Percentiles rank a stretch among this genome's conserved stretches.
These are phyloP conservation scores for Leccinum laetum DNA, from an alignment of 1,284 basidiomycete genomes.

Conservation along the genomic window DNA sequence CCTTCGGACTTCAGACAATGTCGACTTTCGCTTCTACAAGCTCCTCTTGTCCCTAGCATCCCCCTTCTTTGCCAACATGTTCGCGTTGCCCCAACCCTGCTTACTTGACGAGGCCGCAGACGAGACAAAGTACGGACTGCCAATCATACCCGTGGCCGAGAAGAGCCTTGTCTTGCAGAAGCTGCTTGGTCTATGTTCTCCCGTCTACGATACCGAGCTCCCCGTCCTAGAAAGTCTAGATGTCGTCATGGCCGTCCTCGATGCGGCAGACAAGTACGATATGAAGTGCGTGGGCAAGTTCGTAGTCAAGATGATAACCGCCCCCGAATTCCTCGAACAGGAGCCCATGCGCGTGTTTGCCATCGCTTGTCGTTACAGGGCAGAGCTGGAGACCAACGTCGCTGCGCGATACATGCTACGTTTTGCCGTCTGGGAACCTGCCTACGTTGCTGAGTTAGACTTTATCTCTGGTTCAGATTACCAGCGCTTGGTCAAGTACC, in stretches of 20 bases:
- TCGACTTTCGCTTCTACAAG: slow-evolving; percentile 40
- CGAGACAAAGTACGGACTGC: slow-evolving; percentile 30
- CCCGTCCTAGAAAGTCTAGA: slow-evolving; percentile 31
- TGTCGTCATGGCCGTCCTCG: slow-evolving; percentile 34
- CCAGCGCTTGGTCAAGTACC: slow-evolving; percentile 45
- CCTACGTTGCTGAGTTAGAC: slow-evolving; percentile 41
- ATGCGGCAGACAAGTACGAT: slow-evolving; percentile 37
- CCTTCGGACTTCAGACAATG: slow-evolving; percentile 38
- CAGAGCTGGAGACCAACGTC: slow-evolving; percentile 39
- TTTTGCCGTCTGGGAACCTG: slow-evolving; percentile 36
- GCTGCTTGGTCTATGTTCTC: slow-evolving; percentile 32
- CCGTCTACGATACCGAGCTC: slow-evolving; percentile 29
- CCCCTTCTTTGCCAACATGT: slow-evolving; percentile 43
- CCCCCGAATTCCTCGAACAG: slow-evolving; percentile 40
- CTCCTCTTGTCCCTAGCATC: slow-evolving; percentile 39
- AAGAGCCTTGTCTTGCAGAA: slow-evolving; percentile 29
- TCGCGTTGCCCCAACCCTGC: slow-evolving; percentile 37
- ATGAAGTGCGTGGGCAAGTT: slow-evolving; percentile 37
- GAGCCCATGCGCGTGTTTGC: slow-evolving; percentile 53
- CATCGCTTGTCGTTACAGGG: slow-evolving; percentile 47
- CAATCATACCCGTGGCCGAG: slow-evolving; percentile 34
- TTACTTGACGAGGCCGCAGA: slow-evolving; percentile 28
- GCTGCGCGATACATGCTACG: slow-evolving; percentile 46
- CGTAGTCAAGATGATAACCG: slow-evolving; percentile 35
- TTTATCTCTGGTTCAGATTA: slow-evolving; percentile 47